A percentile compares a stretch with the other conserved stretches of the same genome.
phyloP scores from a whole-genome alignment of 768 basidiomycete genomes.

The Tulasnella sp. region DNA sequence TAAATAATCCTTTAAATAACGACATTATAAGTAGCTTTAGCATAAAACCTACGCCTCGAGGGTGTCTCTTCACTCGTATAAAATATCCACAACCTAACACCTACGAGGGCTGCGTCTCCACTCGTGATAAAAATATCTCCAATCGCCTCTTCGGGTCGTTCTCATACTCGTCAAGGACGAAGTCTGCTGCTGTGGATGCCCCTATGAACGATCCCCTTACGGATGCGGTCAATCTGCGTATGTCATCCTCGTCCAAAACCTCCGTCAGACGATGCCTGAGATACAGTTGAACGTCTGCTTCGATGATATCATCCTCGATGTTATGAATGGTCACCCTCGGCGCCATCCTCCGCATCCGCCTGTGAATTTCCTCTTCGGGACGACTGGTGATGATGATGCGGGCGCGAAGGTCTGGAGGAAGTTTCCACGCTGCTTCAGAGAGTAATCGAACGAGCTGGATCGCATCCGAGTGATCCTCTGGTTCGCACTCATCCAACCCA shows the following conservation, averaged over 20 bases:
- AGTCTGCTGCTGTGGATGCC: conserved; percentile 1
- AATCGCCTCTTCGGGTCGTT: too few species aligned
- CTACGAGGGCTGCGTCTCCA: too few species aligned
- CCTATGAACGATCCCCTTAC: not conserved
- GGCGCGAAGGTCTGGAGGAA: too few species aligned
- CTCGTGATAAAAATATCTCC: too few species aligned
- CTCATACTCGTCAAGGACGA: too few species aligned
- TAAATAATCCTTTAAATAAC: too few species aligned
- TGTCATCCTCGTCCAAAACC: not conserved
- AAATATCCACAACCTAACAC: too few species aligned
- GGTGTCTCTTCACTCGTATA: too few species aligned
- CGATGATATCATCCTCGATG: conserved; percentile 4
- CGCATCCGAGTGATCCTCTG: not conserved
- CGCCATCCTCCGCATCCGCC: not conserved
- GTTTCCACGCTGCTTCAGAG: conserved; percentile 7
- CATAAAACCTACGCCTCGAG: too few species aligned
- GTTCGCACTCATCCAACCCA: conserved; percentile 31
- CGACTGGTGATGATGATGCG: conserved; percentile 29
- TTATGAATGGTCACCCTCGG: conserved; percentile 9
- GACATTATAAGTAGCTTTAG: too few species aligned
- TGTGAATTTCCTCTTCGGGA: conserved; percentile 24
- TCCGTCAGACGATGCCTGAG: not conserved
- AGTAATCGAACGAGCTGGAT: conserved; percentile 23
- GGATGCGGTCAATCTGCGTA: not conserved
- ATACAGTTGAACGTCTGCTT: conserved; percentile 11